Evolutionary conservation across 2,329 filamentous ascomycete species (phyloP).

Genomic region (Neurospora sp.): DNA sequence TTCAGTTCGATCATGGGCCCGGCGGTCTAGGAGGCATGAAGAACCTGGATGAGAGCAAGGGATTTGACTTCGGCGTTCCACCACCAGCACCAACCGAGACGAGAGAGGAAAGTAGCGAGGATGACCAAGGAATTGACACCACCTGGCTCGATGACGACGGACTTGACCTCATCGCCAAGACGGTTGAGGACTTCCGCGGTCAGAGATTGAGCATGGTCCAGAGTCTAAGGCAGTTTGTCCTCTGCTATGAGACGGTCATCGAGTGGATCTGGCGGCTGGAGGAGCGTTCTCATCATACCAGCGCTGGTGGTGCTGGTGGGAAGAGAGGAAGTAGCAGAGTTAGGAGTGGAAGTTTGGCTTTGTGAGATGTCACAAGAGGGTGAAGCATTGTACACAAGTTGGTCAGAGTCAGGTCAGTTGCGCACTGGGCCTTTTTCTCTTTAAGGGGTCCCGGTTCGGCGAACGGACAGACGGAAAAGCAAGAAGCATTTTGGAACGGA

Average conservation of each 20-base stretch:
- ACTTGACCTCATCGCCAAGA: constrained; percentile 72
- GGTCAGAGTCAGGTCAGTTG: background rate
- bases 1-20: background rate
- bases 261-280: constrained; percentile 64
- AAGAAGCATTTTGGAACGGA: background rate
- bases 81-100: background rate
- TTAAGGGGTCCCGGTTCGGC: background rate
- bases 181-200: constrained; percentile 80
- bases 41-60: background rate
- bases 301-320: background rate
- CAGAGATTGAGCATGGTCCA: constrained; percentile 97
- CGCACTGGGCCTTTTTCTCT: background rate
- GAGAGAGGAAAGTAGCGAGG: background rate
- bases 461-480: background rate
- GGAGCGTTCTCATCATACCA: constrained; percentile 18
- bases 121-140: constrained; percentile 29
- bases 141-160: constrained; percentile 61
- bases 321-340: constrained; percentile 15
- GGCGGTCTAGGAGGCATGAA: background rate
- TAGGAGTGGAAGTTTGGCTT: constrained; percentile 25
- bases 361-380: constrained; percentile 4
- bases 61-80: background rate
- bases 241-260: constrained; percentile 90
- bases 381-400: constrained; percentile 1
- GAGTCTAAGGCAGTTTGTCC: constrained; percentile 81